phyloP scores from a whole-genome alignment of 2,329 filamentous ascomycete genomes.

The Colletotrichum lupini region DNA sequence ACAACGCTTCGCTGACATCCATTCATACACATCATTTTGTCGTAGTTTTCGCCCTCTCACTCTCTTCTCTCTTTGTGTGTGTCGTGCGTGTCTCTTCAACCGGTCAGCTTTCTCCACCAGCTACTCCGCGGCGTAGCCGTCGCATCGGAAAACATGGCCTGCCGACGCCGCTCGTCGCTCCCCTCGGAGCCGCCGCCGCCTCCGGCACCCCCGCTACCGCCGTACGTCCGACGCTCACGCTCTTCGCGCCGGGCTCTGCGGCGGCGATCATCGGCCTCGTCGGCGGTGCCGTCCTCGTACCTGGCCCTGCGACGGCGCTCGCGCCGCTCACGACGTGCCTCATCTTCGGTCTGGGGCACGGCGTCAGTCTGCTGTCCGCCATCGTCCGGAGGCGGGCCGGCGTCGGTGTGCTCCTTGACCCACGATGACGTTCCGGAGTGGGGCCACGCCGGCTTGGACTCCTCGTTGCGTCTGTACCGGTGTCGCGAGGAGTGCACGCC shows the following conservation, averaged over 20 bases:
- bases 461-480: constrained; percentile 43
- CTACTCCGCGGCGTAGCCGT: constrained; percentile 60
- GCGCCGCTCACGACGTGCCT: constrained; percentile 61
- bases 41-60: background rate
- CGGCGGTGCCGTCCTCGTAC: constrained; percentile 53
- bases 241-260: constrained; percentile 58
- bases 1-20: constrained; percentile 26
- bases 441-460: constrained; percentile 61
- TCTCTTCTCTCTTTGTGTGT: too few relatives aligned
- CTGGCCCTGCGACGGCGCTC: constrained; percentile 57
- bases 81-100: constrained; percentile 39
- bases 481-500: constrained; percentile 54
- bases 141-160: constrained; percentile 54
- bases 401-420: constrained; percentile 74
- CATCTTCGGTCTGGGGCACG: constrained; percentile 54
- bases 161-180: constrained; percentile 57
- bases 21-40: constrained; percentile 26
- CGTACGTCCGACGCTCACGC: constrained; percentile 44
- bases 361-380: constrained; percentile 47
- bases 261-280: constrained; percentile 56
- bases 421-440: constrained; percentile 73
- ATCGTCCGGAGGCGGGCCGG: constrained; percentile 65
- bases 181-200: constrained; percentile 51
- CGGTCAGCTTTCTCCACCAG: constrained; percentile 70
- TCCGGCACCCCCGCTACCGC: constrained; percentile 29